Evolutionary conservation across 305 asterid genomes (phyloP).

Genomic region (Fraxinus paxiana): DNA sequence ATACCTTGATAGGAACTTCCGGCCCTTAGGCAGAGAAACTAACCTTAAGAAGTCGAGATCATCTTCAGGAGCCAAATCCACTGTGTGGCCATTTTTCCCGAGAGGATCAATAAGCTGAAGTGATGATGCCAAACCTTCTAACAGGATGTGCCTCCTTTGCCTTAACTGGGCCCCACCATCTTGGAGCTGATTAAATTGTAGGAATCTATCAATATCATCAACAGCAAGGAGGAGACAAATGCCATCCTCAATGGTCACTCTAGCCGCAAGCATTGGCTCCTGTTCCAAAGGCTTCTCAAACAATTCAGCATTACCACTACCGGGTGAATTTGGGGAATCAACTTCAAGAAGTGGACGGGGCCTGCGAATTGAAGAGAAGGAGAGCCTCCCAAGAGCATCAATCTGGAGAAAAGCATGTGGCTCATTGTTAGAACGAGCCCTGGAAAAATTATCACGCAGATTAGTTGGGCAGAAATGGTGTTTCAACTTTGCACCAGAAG

Average conservation of each 20-base stretch:
- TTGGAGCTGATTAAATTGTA: constrained; percentile 64
- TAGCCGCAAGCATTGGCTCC: constrained; percentile 96
- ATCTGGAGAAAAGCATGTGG: constrained; percentile 92
- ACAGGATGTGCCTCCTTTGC: constrained; percentile 53
- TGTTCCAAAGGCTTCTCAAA: constrained; percentile 81
- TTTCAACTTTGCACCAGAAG: constrained; percentile 67
- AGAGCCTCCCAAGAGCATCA: constrained; percentile 92
- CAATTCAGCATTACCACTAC: constrained; percentile 40
- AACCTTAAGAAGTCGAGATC: constrained; percentile 56
- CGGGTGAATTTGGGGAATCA: constrained; percentile 58
- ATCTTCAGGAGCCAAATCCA: constrained; percentile 49
- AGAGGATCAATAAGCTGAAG: constrained; percentile 69
- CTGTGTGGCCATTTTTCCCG: constrained; percentile 45
- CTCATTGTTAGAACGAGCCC: constrained; percentile 61
- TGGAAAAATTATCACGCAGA: constrained; percentile 59
- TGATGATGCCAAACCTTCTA: constrained; percentile 66
- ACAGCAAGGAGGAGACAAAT: constrained; percentile 71
- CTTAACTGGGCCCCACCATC: constrained; percentile 64
- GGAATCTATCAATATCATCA: constrained; percentile 79
- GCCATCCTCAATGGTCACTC: constrained; percentile 85
- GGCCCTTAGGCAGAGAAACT: constrained; percentile 66
- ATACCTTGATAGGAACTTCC: constrained; percentile 54
- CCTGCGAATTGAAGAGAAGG: constrained; percentile 82
- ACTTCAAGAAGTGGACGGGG: constrained; percentile 97
- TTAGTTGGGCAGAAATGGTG: constrained; percentile 83